Evolutionary conservation across 2,329 filamentous ascomycete genomes (phyloP).

Genomic region (Lachnellula occidentalis): DNA sequence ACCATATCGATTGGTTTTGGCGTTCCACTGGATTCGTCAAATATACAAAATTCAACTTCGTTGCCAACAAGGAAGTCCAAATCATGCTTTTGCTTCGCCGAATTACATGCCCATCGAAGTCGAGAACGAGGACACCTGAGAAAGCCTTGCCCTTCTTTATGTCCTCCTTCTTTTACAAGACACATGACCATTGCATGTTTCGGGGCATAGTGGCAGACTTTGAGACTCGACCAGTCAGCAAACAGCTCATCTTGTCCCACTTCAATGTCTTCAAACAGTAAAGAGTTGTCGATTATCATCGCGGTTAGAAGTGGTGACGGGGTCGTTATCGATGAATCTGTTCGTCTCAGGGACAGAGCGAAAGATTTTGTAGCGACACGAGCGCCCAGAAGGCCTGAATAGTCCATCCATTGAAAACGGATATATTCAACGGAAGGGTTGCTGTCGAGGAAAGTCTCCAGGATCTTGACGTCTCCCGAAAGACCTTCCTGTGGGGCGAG

Average conservation of each 20-base stretch:
- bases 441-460: slow-evolving; percentile 38
- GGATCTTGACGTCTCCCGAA: neutral
- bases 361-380: slow-evolving; percentile 60
- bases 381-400: slow-evolving; percentile 59
- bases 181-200: slow-evolving; percentile 55
- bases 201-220: slow-evolving; percentile 51
- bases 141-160: slow-evolving; percentile 37
- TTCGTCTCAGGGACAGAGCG: slow-evolving; percentile 40
- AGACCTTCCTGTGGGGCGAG: neutral
- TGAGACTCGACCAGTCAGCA: slow-evolving; percentile 51
- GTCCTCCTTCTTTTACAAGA: slow-evolving; percentile 57
- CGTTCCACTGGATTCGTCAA: slow-evolving; percentile 13
- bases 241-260: slow-evolving; percentile 62
- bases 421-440: slow-evolving; percentile 56
- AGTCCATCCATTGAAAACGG: slow-evolving; percentile 71
- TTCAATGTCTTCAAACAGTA: slow-evolving; percentile 43
- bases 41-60: neutral
- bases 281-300: slow-evolving; percentile 57
- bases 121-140: slow-evolving; percentile 58
- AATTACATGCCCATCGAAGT: slow-evolving; percentile 48
- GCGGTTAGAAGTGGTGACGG: slow-evolving; percentile 58
- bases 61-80: slow-evolving; percentile 54
- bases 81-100: slow-evolving; percentile 42
- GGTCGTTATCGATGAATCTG: slow-evolving; percentile 37
- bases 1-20: slow-evolving; percentile 33